Base-by-base conservation (phyloP, 2,329 filamentous ascomycete genomes). In the Penicillium sp. region DNA sequence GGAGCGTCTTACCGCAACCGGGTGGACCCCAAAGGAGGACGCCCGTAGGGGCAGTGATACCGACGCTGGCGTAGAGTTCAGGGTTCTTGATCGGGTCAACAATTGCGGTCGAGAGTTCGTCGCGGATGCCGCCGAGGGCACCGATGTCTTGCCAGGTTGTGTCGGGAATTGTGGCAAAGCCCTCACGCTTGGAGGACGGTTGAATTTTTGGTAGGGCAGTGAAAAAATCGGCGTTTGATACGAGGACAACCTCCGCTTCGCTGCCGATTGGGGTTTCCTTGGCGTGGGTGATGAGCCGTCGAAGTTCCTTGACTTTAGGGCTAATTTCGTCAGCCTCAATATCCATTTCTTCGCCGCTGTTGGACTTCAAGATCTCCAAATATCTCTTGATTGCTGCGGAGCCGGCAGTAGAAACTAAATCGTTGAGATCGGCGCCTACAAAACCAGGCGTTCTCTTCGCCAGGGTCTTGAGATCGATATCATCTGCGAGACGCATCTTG, bases 21-120 rank as follows among this genome's bases (percentile, higher is more conserved):
- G 95, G 95, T 1, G 95, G 95, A 0, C 95, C 95, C 92, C 94
- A 99, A 58, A 99, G 91, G 0, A 99, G 84, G 3, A 97, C 92
- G 17, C 95, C 95, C 0, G 92, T 91, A 0, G 92, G 91, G 0
- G 91, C 88, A 23, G 87, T 88, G 68, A 97, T 91, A 71, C 93
- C 93, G 7, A 95, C 88, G 8, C 84, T 83, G 31, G 85, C 85
- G 76, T 94, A 98, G 47, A 89, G 82, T 38, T 91, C 88, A 0
- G 95, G 95, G 58, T 90, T 82, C 67, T 90, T 88, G 78, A 99
- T 98, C 1, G 93, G 93, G 21, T 92, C 89, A 48, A 98, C 92
- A 70, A 99, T 96, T 49, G 92, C 92, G 72, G 89, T 88, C 69
- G 91, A 84, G 6, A 99, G 88, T 73, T 95, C 90, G 61, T 92